Percentiles rank a stretch among this genome's conserved stretches.
Conservation (phyloP, 1,139 yeast genomes). For the Hyphopichia pseudoburtonii region DNA sequence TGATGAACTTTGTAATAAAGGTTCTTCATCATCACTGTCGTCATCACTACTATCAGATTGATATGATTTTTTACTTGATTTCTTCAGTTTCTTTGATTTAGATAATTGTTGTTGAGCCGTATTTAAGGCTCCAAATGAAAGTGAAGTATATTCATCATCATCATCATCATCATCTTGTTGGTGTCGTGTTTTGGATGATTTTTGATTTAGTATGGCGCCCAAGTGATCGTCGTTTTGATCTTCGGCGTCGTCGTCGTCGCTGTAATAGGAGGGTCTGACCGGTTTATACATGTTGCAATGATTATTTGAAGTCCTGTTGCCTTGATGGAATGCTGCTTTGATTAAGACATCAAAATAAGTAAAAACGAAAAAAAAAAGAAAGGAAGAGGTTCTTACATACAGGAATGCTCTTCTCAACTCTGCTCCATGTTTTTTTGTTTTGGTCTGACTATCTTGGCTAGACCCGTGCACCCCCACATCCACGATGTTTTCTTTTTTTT, state of each 20-base stretch:
- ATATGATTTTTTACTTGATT: constrained; percentile 6
- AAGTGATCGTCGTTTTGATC: constrained; percentile 6
- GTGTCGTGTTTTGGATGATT: too few species aligned
- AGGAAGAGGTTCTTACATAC: too few species aligned
- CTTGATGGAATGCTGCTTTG: too few species aligned
- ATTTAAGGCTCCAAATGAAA: constrained; percentile 62
- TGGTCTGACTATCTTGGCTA: neutral
- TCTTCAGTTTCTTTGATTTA: constrained; percentile 22
- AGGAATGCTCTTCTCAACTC: neutral
- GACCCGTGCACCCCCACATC: neutral
- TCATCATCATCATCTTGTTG: constrained; percentile 5
- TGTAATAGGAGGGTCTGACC: constrained; percentile 10
- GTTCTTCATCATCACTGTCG: constrained; percentile 5
- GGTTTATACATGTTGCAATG: constrained; percentile 3
- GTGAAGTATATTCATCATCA: constrained; percentile 14
- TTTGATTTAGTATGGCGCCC: constrained; percentile 1
- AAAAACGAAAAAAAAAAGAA: too few species aligned
- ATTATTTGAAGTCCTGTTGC: too few species aligned
- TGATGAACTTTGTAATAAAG: neutral
- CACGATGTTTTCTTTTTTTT: neutral
- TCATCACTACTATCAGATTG: constrained; percentile 9
- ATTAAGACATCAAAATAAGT: too few species aligned
- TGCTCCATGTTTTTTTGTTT: neutral
- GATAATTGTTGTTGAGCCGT: constrained; percentile 54
- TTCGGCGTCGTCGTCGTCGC: constrained; percentile 8